Percentiles rank a stretch among this genome's conserved stretches.
These are phyloP conservation scores for Fusarium keratoplasticum DNA, from an alignment of 2,329 filamentous ascomycete genomes.

Conservation along the genomic window DNA sequence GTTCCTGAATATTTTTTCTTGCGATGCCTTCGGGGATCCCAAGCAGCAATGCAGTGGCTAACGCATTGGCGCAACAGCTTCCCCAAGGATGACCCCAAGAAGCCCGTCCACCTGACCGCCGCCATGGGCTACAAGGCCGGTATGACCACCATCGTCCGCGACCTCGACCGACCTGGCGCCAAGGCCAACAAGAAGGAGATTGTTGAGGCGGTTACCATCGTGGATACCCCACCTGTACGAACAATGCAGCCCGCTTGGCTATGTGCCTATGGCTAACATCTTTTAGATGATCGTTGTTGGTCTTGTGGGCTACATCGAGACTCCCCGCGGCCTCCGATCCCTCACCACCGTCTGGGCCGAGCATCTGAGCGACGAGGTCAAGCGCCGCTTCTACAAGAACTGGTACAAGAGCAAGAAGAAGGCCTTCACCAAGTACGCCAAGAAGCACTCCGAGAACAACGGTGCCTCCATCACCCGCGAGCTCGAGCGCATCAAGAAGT, in stretches of 20 bases:
- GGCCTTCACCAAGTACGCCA: constrained; percentile 99
- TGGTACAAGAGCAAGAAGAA: constrained; percentile 99
- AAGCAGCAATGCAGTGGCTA: constrained; percentile 36
- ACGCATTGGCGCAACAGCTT: constrained; percentile 71
- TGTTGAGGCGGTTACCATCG: constrained; percentile 87
- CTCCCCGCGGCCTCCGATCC: constrained; percentile 97
- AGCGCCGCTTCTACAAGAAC: constrained; percentile 99
- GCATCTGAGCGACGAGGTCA: constrained; percentile 98
- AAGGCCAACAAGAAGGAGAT: constrained; percentile 99
- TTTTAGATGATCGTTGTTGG: constrained; percentile 98
- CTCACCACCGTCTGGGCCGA: constrained; percentile 99
- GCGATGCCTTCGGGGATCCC: not conserved
- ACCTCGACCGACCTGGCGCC: constrained; percentile 97
- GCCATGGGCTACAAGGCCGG: constrained; percentile 99
- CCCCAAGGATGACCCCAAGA: constrained; percentile 99
- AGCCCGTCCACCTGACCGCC: constrained; percentile 98
- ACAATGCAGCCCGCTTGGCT: constrained; percentile 85
- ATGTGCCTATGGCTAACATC: constrained; percentile 79
- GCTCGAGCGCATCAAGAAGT: constrained; percentile 99
- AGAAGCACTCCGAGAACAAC: constrained; percentile 97
- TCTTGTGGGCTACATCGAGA: constrained; percentile 99
- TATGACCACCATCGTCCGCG: constrained; percentile 99
- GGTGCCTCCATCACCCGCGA: constrained; percentile 93
- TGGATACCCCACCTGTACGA: constrained; percentile 96
- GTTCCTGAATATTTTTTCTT: constrained; percentile 21